These are phyloP conservation scores for Dioscorea dumetorum DNA, from an alignment of 106 monocot species.

Conservation along the genomic window DNA sequence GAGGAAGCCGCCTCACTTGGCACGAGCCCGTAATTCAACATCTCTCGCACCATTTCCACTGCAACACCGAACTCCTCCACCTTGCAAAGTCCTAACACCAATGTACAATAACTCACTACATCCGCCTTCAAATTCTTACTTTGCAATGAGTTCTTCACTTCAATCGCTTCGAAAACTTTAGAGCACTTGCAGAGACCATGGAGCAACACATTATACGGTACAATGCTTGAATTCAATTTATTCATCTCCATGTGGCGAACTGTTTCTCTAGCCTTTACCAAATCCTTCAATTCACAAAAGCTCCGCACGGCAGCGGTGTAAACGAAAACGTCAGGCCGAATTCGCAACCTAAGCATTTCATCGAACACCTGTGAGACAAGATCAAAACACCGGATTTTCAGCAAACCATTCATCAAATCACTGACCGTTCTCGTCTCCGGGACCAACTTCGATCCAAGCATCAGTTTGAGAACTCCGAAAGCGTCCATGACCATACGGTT, in stretches of 20 bases:
- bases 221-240: conserved; percentile 20
- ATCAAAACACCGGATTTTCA: conserved; percentile 41
- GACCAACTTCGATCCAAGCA: conserved; percentile 6
- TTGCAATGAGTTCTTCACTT: conserved; percentile 47
- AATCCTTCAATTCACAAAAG: conserved; percentile 67
- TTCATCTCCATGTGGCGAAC: conserved; percentile 39
- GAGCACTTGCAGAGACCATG: conserved; percentile 75
- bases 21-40: conserved; percentile 46
- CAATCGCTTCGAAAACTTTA: conserved; percentile 45
- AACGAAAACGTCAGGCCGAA: conserved; percentile 43
- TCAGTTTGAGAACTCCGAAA: conserved; percentile 15
- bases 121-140: conserved; percentile 48
- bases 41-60: conserved; percentile 41
- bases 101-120: conserved; percentile 69
- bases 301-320: conserved; percentile 52
- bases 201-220: conserved; percentile 70
- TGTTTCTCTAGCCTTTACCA: conserved; percentile 36
- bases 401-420: conserved; percentile 48
- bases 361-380: conserved; percentile 39
- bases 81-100: conserved; percentile 64
- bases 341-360: conserved; percentile 11
- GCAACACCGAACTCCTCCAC: conserved; percentile 38
- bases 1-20: conserved; percentile 66
- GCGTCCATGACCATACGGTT: conserved; percentile 32
- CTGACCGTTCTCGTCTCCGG: conserved; percentile 39